Conservation (phyloP, 2,329 filamentous ascomycete genomes). For the Colletotrichum agaves region DNA sequence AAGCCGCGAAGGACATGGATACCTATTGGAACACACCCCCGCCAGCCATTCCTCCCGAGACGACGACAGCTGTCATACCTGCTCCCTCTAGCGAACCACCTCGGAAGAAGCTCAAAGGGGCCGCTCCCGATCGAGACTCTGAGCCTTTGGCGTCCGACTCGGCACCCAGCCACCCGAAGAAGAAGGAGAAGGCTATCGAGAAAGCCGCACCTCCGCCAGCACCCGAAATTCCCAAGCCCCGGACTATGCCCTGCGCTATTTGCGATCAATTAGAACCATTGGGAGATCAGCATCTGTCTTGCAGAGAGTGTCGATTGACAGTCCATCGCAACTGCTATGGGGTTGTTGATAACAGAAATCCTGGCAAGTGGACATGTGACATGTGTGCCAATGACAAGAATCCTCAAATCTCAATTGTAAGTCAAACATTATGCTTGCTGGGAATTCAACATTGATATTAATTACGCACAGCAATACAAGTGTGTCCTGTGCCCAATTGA, state of each 20-base stretch:
- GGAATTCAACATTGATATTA: slow-evolving; percentile 34
- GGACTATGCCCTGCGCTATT: slow-evolving; percentile 83
- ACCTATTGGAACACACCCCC: slow-evolving; percentile 53
- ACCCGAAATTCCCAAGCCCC: slow-evolving; percentile 83
- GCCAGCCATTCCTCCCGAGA: slow-evolving; percentile 43
- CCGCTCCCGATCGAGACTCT: slow-evolving; percentile 59
- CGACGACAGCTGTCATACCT: slow-evolving; percentile 46
- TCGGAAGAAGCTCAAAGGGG: slow-evolving; percentile 72
- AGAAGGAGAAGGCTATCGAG: slow-evolving; percentile 69
- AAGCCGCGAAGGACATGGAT: slow-evolving; percentile 71
- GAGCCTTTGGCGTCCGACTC: slow-evolving; percentile 60
- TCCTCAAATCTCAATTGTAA: slow-evolving; percentile 89
- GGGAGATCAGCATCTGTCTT: slow-evolving; percentile 79
- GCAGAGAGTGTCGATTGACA: slow-evolving; percentile 88
- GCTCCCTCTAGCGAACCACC: slow-evolving; percentile 62
- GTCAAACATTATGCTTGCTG: slow-evolving; percentile 42
- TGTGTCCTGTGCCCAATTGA: slow-evolving; percentile 92
- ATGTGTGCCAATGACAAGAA: slow-evolving; percentile 96
- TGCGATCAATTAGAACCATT: slow-evolving; percentile 79
- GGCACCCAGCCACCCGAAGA: slow-evolving; percentile 55
- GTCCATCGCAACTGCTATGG: slow-evolving; percentile 95
- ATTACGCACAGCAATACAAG: slow-evolving; percentile 76
- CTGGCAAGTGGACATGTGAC: slow-evolving; percentile 92
- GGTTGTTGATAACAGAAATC: slow-evolving; percentile 74
- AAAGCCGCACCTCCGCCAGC: slow-evolving; percentile 73